Evolutionary conservation across 2,329 filamentous ascomycete genomes (phyloP).

Genomic region (Colletotrichum viniferum): DNA sequence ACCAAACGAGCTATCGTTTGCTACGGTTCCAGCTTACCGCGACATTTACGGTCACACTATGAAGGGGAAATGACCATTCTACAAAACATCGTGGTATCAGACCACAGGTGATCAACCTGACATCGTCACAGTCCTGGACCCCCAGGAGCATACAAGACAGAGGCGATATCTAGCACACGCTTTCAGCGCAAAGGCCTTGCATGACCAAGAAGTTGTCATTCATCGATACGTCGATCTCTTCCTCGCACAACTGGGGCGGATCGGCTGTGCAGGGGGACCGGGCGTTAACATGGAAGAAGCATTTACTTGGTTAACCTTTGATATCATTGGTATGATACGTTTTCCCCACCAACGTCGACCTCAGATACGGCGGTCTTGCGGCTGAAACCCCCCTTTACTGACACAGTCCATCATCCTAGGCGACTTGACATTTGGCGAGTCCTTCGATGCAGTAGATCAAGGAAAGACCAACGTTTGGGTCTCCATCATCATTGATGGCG

Average conservation of each 20-base stretch:
- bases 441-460: background rate
- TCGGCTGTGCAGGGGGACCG: background rate
- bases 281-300: background rate
- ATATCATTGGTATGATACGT: background rate
- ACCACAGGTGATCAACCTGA: background rate
- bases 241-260: background rate
- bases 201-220: background rate
- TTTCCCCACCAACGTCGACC: accelerated
- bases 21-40: background rate
- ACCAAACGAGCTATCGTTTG: background rate
- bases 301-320: background rate
- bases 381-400: background rate
- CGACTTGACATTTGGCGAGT: background rate
- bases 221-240: background rate
- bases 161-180: background rate
- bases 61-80: background rate
- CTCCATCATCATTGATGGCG: background rate
- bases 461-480: background rate
- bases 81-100: background rate
- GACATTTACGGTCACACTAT: background rate
- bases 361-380: background rate
- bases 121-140: background rate
- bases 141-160: background rate
- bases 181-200: background rate
- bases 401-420: background rate